Base-by-base conservation (phyloP, 2,329 filamentous ascomycete genomes). In the Chalara sp. region DNA sequence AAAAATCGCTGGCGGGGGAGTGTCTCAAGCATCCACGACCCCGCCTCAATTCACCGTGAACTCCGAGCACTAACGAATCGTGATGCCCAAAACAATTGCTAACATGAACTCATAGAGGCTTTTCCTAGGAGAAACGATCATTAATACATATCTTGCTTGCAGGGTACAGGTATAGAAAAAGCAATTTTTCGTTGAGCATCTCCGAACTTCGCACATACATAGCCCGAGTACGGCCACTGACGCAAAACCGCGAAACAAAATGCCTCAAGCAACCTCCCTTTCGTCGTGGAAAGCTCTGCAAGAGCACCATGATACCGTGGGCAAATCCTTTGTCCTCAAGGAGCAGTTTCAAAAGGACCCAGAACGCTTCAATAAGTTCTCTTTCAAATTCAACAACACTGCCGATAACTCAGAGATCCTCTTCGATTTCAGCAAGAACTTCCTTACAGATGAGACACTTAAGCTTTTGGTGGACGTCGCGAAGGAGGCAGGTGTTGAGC, bases 371-470 rank as follows among this genome's bases (percentile, higher is more conserved):
- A 73, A 85, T 65, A 95, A 93, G 73, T 91, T 96, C 76, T 87
- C 84, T 68, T 87, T 84, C 69, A 89, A 81, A 65, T 96, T 97
- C 72, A 75, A 80, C 32, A 91, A 89, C 71, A 70, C 80, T 48
- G 84, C 87, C 60, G 88, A 95, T 65, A 79, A 79, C 65, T 84
- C 83, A 61, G 89, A 96, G 59, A 93, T 95, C 65, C 81, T 99
- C 57, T 99, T 97, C 72, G 93, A 99, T 73, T 99, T 96, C 75
- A 93, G 87, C 76, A 99, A 99, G 83, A 99, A 99, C 81, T 91
- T 99, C 72, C 71, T 97, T 64, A 93, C 87, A 56, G 88, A 96
- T 61, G 91, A 97, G 73, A 97, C 92, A 5, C 76, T 97, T 47
- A 78, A 86, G 58, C 79, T 96, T 46, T 81, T 99, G 49, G 78